Base-by-base conservation (phyloP, 2,329 filamentous ascomycete genomes). In the Dichotomopilus funicola region DNA sequence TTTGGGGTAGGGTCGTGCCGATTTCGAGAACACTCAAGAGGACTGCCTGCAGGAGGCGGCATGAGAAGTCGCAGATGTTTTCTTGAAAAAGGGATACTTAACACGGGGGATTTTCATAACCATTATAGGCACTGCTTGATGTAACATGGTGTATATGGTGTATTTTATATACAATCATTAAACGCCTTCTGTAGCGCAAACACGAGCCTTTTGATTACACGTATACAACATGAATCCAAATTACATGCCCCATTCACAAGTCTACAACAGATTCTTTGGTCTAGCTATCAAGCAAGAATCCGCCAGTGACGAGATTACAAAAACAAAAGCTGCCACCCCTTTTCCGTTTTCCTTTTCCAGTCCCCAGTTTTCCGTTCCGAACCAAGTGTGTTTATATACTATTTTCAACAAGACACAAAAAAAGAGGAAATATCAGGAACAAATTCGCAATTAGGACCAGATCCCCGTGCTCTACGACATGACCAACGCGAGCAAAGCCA, bases 401-500 rank as follows among this genome's bases (percentile, higher is more conserved):
- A 27, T 27, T 27, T 27, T 27, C 19, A 27, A 27, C 19, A 27
- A 27, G 45, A 48, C 47, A 42, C 34, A 40, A 50, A 43, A 33
- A 34, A 48, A 41, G 41, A 54, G 27, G 7, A 49, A 55, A 50
- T 27, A 44, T 44, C n/a, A 45, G 7, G 11, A 11, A 5, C 35
- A 13, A 35, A n/a, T 47, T 41, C 19, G 19, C 19, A 48, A 34
- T 41, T 10, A n/a, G 44, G n/a, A 4, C 8, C 34, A 37, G 11
- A 6, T 9, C 34, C 35, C n/a, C 33, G 7, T 34, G 46, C 38
- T 9, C 51, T 55, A 61, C 11, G 75, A 85, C 88, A 99, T 87
- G 72, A 97, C 89, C 72, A 97, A 78, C 63, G 94, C 94, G 71
- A 99, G 80, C 75, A 99, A 75, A 65, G 94, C 94, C 94, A 99